Conservation (phyloP, 345 rosid species). For the Salix viminalis region DNA sequence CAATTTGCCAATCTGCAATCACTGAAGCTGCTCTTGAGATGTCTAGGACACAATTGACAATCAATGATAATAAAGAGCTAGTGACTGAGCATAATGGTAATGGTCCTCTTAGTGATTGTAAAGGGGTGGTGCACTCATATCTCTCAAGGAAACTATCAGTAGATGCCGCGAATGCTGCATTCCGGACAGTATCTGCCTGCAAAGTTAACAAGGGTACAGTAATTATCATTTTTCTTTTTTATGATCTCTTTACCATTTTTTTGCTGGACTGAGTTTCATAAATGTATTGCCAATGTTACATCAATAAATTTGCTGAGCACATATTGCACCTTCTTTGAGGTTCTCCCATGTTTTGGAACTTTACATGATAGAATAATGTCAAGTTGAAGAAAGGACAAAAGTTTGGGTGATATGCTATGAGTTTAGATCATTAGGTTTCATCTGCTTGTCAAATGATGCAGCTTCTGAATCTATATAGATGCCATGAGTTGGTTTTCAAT, state of each 20-base stretch:
- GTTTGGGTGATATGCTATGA: not conserved
- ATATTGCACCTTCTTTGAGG: not conserved
- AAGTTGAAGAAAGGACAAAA: not conserved
- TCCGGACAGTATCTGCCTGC: constrained; percentile 79
- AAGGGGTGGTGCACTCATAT: constrained; percentile 76
- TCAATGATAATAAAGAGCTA: constrained; percentile 41
- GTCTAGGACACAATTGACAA: constrained; percentile 52
- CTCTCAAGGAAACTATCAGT: constrained; percentile 65
- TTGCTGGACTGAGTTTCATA: not conserved
- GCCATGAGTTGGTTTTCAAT: not conserved
- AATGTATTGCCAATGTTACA: not conserved
- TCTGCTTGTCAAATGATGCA: not conserved
- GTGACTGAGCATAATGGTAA: constrained; percentile 46
- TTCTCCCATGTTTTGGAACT: not conserved
- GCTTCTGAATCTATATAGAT: not conserved
- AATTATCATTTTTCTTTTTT: constrained; percentile 4
- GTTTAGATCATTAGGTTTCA: not conserved
- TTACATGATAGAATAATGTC: not conserved
- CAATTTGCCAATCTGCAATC: constrained; percentile 80
- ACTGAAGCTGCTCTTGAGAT: constrained; percentile 76
- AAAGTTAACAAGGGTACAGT: constrained; percentile 81
- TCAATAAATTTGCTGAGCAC: not conserved
- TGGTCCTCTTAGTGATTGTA: constrained; percentile 64
- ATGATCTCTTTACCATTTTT: not conserved
- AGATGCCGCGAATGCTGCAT: constrained; percentile 62